phyloP scores from a whole-genome alignment of 2,329 filamentous ascomycete species.

The Trichoderma arundinaceum region DNA sequence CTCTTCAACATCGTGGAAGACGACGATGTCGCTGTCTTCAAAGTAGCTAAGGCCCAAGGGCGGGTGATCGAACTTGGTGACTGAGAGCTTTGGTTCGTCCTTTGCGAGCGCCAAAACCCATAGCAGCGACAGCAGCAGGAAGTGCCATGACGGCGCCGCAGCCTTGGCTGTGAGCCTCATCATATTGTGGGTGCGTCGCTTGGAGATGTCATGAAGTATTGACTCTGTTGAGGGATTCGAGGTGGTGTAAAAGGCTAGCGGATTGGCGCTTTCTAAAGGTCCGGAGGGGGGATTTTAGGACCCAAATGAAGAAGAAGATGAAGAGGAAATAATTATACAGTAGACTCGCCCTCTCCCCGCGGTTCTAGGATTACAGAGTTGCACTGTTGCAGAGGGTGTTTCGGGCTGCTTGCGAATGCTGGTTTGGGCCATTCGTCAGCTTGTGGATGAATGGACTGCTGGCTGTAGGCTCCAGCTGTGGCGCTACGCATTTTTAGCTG shows the following conservation, averaged over 20 bases:
- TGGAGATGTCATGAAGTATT: constrained; percentile 52
- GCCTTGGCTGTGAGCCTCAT: constrained; percentile 61
- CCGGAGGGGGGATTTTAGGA: not conserved
- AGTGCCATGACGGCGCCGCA: constrained; percentile 53
- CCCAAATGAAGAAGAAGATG: not conserved
- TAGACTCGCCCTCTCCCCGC: not conserved
- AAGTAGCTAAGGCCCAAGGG: constrained; percentile 84
- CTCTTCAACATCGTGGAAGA: constrained; percentile 71
- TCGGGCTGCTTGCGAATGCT: constrained; percentile 29
- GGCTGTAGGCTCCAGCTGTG: constrained; percentile 25
- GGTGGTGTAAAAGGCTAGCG: constrained; percentile 7
- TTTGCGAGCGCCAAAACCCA: constrained; percentile 57
- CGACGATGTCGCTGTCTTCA: constrained; percentile 80
- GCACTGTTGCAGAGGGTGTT: constrained; percentile 9
- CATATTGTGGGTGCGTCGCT: constrained; percentile 47
- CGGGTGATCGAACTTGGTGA: constrained; percentile 67
- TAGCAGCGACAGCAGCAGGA: constrained; percentile 57
- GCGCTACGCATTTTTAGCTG: constrained; percentile 25
- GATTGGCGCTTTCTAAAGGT: not conserved
- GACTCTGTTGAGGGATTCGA: constrained; percentile 10
- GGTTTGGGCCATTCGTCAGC: constrained; percentile 29
- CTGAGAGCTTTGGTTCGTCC: constrained; percentile 69
- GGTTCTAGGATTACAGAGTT: not conserved
- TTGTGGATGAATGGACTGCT: constrained; percentile 27
- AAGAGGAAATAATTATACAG: constrained; percentile 5